Conservation (phyloP, 2,329 filamentous ascomycete species). For the Arthrobotrys musiformis region DNA sequence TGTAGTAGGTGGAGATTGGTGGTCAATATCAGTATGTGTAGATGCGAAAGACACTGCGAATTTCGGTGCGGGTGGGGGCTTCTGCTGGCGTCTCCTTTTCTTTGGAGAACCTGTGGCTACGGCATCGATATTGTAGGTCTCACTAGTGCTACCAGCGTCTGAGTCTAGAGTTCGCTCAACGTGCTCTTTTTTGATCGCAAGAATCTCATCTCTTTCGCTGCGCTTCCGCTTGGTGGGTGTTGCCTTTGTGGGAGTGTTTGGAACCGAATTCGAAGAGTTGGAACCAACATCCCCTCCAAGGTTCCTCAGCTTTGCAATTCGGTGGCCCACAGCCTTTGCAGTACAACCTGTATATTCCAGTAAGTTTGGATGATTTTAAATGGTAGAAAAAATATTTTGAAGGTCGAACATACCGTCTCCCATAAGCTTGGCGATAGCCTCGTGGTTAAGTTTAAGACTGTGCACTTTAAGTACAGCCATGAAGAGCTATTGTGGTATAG, state of each 20-base stretch:
- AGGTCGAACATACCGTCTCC: slow-evolving; percentile 56
- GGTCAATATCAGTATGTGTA: slow-evolving; percentile 22
- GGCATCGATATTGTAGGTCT: slow-evolving; percentile 31
- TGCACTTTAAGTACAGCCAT: slow-evolving; percentile 59
- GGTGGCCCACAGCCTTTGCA: slow-evolving; percentile 59
- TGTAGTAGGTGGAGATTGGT: slow-evolving; percentile 20
- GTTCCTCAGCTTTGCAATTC: slow-evolving; percentile 59
- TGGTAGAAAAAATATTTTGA: not conserved
- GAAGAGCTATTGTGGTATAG: slow-evolving; percentile 55
- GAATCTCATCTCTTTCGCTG: slow-evolving; percentile 22
- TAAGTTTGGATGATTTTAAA: no score
- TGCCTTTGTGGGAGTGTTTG: slow-evolving; percentile 41
- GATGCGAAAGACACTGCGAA: slow-evolving; percentile 31
- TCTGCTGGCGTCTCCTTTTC: slow-evolving; percentile 39
- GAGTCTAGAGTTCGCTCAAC: slow-evolving; percentile 39
- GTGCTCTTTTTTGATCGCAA: slow-evolving; percentile 44
- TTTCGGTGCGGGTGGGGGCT: not conserved
- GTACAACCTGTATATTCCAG: slow-evolving; percentile 54
- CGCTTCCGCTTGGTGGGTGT: slow-evolving; percentile 47
- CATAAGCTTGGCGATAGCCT: slow-evolving; percentile 58
- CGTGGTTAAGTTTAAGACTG: slow-evolving; percentile 58
- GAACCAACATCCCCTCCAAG: slow-evolving; percentile 28
- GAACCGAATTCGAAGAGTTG: slow-evolving; percentile 3
- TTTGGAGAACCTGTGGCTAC: slow-evolving; percentile 43
- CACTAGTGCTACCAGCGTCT: slow-evolving; percentile 34